Conservation (phyloP, 176 grass and related monocot species). For the Microstegium vimineum region DNA sequence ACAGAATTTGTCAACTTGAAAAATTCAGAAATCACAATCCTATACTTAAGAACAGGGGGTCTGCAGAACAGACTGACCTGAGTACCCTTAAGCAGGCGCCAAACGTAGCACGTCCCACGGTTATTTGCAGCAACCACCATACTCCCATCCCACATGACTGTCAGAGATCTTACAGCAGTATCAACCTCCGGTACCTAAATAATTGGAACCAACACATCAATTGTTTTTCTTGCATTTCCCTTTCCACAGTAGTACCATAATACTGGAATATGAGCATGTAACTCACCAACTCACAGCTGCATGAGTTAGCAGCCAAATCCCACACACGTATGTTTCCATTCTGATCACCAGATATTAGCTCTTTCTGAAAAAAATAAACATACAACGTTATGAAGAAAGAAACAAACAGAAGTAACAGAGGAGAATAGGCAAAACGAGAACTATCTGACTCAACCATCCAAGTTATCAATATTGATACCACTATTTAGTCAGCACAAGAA, state of each 20-base stretch:
- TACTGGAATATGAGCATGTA: neutral
- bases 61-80: neutral
- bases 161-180: conserved; percentile 90
- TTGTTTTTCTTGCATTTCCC: neutral
- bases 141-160: conserved; percentile 95
- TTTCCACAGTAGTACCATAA: neutral
- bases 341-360: conserved; percentile 97
- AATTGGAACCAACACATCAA: conserved; percentile 16
- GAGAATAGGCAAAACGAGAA: neutral
- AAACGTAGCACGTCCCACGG: conserved; percentile 89
- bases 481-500: neutral
- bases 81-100: conserved; percentile 35
- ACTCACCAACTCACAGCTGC: conserved; percentile 95
- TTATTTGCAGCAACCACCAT: conserved; percentile 99
- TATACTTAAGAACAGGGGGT: neutral
- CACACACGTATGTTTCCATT: conserved; percentile 98
- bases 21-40: neutral
- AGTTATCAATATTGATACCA: neutral
- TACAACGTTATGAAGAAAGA: neutral
- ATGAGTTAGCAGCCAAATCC: conserved; percentile 96
- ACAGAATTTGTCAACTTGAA: neutral
- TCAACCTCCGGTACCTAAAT: conserved; percentile 84
- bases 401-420: neutral
- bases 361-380: conserved; percentile 59
- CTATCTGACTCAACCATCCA: neutral